These are phyloP conservation scores for Cladosporium sphaerospermum DNA, from an alignment of 2,329 filamentous ascomycete genomes.

Conservation along the genomic window DNA sequence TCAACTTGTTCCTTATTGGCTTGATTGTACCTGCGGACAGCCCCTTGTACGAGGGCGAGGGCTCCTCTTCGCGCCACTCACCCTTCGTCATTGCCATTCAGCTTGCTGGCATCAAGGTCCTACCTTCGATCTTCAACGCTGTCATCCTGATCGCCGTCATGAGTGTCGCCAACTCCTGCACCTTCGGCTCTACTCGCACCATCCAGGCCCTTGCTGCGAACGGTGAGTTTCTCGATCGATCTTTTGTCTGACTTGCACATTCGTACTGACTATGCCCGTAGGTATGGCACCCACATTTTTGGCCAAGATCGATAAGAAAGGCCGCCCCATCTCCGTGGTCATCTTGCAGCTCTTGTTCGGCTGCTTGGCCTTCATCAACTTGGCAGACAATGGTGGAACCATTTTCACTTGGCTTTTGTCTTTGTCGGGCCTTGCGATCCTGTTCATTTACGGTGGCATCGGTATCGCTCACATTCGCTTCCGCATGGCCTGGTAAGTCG, in stretches of 20 bases:
- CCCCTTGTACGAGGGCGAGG: slow-evolving; percentile 20
- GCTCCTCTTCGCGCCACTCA: slow-evolving; percentile 35
- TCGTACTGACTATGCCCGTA: slow-evolving; percentile 44
- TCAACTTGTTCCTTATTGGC: slow-evolving; percentile 26
- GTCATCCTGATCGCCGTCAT: slow-evolving; percentile 55
- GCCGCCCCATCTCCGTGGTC: slow-evolving; percentile 71
- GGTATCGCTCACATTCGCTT: slow-evolving; percentile 87
- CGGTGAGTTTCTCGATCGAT: not conserved
- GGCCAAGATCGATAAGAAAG: slow-evolving; percentile 61
- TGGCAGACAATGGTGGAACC: slow-evolving; percentile 56
- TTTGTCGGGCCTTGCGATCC: slow-evolving; percentile 62
- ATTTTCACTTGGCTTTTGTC: slow-evolving; percentile 70
- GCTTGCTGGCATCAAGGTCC: slow-evolving; percentile 51
- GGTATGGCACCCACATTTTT: slow-evolving; percentile 48
- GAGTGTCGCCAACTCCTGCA: slow-evolving; percentile 50
- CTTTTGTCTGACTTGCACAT: too few species aligned
- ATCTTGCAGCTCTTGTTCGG: slow-evolving; percentile 59
- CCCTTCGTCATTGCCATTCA: slow-evolving; percentile 61
- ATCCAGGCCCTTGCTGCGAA: slow-evolving; percentile 66
- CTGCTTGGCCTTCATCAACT: slow-evolving; percentile 64
- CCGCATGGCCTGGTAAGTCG: slow-evolving; percentile 53
- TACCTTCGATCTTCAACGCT: slow-evolving; percentile 60
- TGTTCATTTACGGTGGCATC: slow-evolving; percentile 71
- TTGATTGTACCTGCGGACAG: slow-evolving; percentile 28
- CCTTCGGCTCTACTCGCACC: slow-evolving; percentile 64